Evolutionary conservation across 2,329 filamentous ascomycete species (phyloP).

Genomic region (Ophiostoma novo-ulmi): DNA sequence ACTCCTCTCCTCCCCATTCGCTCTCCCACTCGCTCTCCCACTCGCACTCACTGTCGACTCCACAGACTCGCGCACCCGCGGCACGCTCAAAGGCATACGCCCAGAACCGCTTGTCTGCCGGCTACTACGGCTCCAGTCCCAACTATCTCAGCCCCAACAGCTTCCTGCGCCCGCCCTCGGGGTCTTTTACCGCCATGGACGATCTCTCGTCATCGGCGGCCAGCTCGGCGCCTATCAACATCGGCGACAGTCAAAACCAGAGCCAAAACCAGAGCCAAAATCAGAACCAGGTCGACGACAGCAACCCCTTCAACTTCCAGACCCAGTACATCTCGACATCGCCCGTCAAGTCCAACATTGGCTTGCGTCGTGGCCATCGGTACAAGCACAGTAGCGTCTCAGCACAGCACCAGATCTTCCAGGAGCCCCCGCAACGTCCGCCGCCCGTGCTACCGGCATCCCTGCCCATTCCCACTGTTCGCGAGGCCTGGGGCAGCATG

Average conservation of each 20-base stretch:
- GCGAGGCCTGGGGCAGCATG: conserved; percentile 86
- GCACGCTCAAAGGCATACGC: conserved; percentile 1
- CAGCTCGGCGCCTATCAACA: conserved; percentile 13
- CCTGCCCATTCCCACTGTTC: conserved; percentile 81
- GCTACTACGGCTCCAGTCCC: conserved; percentile 5
- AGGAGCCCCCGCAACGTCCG: conserved; percentile 78
- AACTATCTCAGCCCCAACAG: conserved; percentile 19
- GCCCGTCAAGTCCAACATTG: conserved; percentile 78
- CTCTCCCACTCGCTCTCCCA: neutral
- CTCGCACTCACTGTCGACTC: conserved; percentile 4
- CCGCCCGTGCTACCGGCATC: conserved; percentile 87
- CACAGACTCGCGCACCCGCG: neutral
- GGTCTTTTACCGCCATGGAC: conserved; percentile 19
- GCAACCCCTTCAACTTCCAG: conserved; percentile 90
- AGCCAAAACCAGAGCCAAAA: neutral
- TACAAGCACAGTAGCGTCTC: conserved; percentile 97
- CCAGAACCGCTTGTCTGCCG: conserved; percentile 9
- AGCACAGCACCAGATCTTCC: conserved; percentile 84
- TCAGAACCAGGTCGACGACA: neutral
- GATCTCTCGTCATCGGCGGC: conserved; percentile 17
- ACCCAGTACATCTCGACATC: conserved; percentile 70
- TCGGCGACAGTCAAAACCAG: neutral
- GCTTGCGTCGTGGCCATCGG: conserved; percentile 87
- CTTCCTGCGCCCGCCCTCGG: conserved; percentile 19
- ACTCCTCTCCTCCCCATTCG: neutral